phyloP scores from a whole-genome alignment of 148 eudicot species.

The Hydrangea macrophylla region DNA sequence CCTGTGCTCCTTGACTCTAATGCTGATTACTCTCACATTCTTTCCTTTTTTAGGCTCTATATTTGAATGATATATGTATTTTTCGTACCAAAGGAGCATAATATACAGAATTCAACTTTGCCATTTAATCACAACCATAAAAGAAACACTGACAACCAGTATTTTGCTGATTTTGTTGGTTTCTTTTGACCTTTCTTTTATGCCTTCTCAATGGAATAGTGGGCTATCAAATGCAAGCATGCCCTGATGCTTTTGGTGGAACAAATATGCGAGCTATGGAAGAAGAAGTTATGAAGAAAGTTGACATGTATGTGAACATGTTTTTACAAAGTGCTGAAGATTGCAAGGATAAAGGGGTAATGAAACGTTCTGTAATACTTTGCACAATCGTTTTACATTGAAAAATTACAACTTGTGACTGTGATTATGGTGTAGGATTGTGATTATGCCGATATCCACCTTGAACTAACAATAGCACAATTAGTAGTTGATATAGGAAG shows the following conservation, averaged over 20 bases:
- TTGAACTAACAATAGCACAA: not conserved
- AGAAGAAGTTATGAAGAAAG: slow-evolving; percentile 36
- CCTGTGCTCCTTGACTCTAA: no score
- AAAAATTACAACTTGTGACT: not conserved
- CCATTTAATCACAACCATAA: no score
- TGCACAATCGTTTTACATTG: not conserved
- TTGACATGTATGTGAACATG: slow-evolving; percentile 32
- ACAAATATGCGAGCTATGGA: slow-evolving; percentile 29
- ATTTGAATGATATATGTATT: no score
- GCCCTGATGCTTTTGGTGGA: slow-evolving; percentile 23
- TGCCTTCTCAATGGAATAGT: slow-evolving; percentile 17
- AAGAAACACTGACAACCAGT: not conserved
- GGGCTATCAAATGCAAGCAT: slow-evolving; percentile 39
- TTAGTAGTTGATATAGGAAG: not conserved
- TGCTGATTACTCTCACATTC: no score
- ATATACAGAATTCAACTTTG: no score
- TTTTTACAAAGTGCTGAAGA: slow-evolving; percentile 31
- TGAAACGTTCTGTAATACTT: not conserved
- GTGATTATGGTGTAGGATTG: not conserved
- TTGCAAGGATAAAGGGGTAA: slow-evolving; percentile 37
- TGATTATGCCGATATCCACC: not conserved
- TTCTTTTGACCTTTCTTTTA: not conserved
- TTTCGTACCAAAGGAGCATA: no score
- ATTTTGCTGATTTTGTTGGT: not conserved
- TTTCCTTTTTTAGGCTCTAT: no score